These are phyloP conservation scores for Arthrobotrys megalospora DNA, from an alignment of 2,329 filamentous ascomycete genomes.

Conservation along the genomic window DNA sequence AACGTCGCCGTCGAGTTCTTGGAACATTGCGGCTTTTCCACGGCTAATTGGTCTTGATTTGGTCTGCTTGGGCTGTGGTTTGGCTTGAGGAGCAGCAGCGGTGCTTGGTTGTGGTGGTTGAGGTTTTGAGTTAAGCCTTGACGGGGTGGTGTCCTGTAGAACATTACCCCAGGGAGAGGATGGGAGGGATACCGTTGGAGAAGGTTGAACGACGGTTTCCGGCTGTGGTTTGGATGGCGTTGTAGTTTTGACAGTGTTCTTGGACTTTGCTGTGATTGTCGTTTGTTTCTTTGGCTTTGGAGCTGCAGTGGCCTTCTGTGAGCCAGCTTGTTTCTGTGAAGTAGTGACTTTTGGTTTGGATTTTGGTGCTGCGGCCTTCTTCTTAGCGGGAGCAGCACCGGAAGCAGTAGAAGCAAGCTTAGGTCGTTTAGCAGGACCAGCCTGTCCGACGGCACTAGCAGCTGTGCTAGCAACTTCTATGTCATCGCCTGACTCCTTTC, in stretches of 20 bases:
- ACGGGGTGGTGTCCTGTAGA: slow-evolving; percentile 3
- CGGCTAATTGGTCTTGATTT: neutral
- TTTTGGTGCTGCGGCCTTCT: slow-evolving; percentile 21
- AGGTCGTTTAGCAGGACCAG: slow-evolving; percentile 12
- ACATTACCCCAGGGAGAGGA: neutral
- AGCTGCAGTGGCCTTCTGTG: slow-evolving; percentile 1
- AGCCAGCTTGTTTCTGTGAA: slow-evolving; percentile 9
- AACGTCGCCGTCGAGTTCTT: slow-evolving; percentile 16
- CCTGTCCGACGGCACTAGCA: neutral
- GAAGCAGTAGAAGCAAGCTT: slow-evolving; percentile 5
- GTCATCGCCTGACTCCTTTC: slow-evolving; percentile 13
- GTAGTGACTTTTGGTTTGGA: slow-evolving; percentile 3
- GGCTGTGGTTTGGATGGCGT: slow-evolving; percentile 1
- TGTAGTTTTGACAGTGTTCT: neutral
- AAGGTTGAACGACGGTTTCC: neutral
- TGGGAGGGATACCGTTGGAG: neutral
- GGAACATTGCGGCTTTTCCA: slow-evolving; percentile 7
- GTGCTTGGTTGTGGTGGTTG: neutral
- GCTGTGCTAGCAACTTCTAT: slow-evolving; percentile 2
- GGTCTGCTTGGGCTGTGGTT: neutral
- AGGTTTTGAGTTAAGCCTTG: slow-evolving; percentile 7
- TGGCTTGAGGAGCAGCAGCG: neutral
- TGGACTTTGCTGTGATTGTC: neutral
- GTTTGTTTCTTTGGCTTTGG: slow-evolving; percentile 28
- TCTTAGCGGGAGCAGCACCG: slow-evolving; percentile 10